Evolutionary conservation across 1,284 basidiomycete species (phyloP).

Genomic region (Ceratobasidium theobromae): DNA sequence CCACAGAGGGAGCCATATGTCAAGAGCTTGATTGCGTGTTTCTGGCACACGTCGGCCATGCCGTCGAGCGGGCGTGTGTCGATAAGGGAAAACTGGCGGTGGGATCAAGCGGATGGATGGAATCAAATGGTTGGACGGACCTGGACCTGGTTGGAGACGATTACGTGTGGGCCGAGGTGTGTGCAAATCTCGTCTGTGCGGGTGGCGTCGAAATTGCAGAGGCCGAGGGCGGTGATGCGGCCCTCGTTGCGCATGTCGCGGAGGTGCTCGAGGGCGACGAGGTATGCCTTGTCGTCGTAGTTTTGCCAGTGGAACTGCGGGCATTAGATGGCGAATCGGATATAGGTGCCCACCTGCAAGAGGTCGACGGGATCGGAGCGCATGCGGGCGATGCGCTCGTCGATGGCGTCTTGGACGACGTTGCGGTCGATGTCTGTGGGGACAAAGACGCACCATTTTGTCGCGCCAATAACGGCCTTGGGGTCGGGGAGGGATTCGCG

Average conservation of each 20-base stretch:
- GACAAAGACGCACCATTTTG: conserved; percentile 81
- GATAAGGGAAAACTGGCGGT: conserved; percentile 78
- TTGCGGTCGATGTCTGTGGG: conserved; percentile 54
- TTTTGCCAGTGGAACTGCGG: conserved; percentile 78
- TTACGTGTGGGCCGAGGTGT: conserved; percentile 61
- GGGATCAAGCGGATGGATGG: not conserved
- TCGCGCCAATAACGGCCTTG: conserved; percentile 63
- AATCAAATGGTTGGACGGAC: conserved; percentile 45
- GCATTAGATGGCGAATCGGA: not conserved
- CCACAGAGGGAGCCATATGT: conserved; percentile 82
- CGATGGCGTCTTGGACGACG: conserved; percentile 63
- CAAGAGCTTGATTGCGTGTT: conserved; percentile 69
- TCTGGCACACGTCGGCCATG: conserved; percentile 73
- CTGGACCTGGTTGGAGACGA: conserved; percentile 82
- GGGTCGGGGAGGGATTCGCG: conserved; percentile 47
- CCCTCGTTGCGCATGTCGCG: conserved; percentile 62
- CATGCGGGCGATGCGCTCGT: conserved; percentile 64
- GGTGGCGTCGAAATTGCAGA: conserved; percentile 78
- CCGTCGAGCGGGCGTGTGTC: conserved; percentile 73
- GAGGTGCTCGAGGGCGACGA: conserved; percentile 60
- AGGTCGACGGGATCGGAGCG: conserved; percentile 58
- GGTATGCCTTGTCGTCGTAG: conserved; percentile 68
- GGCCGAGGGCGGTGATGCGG: conserved; percentile 63
- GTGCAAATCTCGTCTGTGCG: conserved; percentile 77
- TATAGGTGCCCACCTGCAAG: conserved; percentile 55